Percentiles rank a stretch among this genome's conserved stretches.
These are phyloP conservation scores for Coccomyxa sp. DNA, from an alignment of 139 green algal genomes.

Conservation along the genomic window DNA sequence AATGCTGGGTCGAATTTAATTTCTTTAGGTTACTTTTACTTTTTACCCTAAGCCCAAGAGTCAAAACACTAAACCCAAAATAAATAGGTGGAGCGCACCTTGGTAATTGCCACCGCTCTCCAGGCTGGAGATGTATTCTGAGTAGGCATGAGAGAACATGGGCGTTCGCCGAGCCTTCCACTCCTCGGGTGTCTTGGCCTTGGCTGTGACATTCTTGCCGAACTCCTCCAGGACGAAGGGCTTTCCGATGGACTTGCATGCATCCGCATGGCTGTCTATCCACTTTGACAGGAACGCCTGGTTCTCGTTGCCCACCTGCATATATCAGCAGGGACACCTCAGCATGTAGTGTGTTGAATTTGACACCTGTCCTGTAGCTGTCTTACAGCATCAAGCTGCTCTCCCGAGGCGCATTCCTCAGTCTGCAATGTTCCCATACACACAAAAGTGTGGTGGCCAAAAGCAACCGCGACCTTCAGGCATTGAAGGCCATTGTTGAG, in stretches of 20 bases:
- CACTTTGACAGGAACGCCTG: conserved; percentile 43
- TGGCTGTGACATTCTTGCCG: conserved; percentile 35
- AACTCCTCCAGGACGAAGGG: conserved; percentile 54
- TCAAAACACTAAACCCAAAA: no score
- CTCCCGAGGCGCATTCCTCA: no score
- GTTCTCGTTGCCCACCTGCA: conserved; percentile 9
- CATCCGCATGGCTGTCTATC: conserved; percentile 45
- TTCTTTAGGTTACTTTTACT: no score
- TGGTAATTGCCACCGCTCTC: background rate
- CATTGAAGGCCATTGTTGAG: background rate
- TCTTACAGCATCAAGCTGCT: background rate
- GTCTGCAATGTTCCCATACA: no score
- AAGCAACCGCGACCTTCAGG: background rate
- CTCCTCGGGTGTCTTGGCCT: background rate
- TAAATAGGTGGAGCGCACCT: background rate
- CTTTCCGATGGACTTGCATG: conserved; percentile 32
- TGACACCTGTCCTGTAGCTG: background rate
- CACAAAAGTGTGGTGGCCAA: background rate
- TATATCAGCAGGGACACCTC: background rate
- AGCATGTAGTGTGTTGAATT: background rate
- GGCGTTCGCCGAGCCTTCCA: background rate
- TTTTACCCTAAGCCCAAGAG: no score
- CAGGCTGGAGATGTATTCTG: background rate
- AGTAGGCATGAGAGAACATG: background rate
- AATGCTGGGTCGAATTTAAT: no score